Evolutionary conservation across 2,329 filamentous ascomycete species (phyloP).

Genomic region (Hypoxylon sp.): DNA sequence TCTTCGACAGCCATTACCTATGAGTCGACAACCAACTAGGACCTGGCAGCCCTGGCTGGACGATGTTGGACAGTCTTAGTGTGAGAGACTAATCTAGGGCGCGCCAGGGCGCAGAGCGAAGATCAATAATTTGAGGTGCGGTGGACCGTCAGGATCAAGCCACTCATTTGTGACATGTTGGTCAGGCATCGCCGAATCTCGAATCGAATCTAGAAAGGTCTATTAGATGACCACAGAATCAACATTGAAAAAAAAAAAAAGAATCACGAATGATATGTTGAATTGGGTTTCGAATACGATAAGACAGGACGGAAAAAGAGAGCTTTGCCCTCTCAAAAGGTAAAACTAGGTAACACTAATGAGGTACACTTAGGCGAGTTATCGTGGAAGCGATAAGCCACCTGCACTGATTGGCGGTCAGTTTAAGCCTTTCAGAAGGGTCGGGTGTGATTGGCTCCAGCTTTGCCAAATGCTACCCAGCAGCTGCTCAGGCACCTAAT

Average conservation of each 20-base stretch:
- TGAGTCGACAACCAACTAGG: slow-evolving; percentile 9
- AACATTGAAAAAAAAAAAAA: neutral
- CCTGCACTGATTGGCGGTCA: slow-evolving; percentile 34
- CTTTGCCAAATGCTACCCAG: slow-evolving; percentile 23
- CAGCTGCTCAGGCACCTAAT: neutral
- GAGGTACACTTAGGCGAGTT: slow-evolving; percentile 42
- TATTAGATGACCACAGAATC: neutral
- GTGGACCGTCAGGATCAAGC: slow-evolving; percentile 10
- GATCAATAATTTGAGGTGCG: slow-evolving; percentile 14
- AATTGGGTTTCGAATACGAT: slow-evolving; percentile 1
- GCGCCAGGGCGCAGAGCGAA: slow-evolving; percentile 7
- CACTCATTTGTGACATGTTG: slow-evolving; percentile 5
- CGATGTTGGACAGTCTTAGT: slow-evolving; percentile 10
- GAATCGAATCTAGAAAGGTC: slow-evolving; percentile 6
- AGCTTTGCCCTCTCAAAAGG: neutral
- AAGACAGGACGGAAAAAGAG: neutral
- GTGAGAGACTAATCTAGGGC: slow-evolving; percentile 18
- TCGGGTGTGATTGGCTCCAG: slow-evolving; percentile 38
- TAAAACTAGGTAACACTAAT: slow-evolving; percentile 33
- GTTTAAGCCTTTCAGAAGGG: slow-evolving; percentile 26
- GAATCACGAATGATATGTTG: neutral
- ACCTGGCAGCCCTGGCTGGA: neutral
- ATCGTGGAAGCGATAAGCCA: slow-evolving; percentile 25
- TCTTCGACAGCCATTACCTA: slow-evolving; percentile 10
- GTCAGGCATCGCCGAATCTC: neutral